Conservation (phyloP, 106 monocot species). For the Narthecium ossifragum region DNA sequence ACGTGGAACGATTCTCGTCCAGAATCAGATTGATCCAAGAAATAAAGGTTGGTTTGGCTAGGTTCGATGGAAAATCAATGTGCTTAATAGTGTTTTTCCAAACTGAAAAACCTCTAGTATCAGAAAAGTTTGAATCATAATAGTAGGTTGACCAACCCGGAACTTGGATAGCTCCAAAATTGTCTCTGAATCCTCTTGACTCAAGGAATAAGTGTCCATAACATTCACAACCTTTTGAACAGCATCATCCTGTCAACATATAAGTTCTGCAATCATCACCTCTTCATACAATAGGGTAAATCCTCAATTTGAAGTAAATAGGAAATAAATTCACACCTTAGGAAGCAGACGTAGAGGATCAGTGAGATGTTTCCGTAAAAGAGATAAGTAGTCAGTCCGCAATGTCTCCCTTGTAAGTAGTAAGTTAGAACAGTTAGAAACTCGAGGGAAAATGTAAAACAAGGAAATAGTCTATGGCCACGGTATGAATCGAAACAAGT, state of each 20-base stretch:
- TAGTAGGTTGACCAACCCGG: constrained; percentile 34
- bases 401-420: constrained; percentile 41
- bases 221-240: constrained; percentile 84
- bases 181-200: constrained; percentile 86
- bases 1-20: no score
- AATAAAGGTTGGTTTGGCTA: no score
- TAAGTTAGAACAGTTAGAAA: no score
- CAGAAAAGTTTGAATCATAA: no score
- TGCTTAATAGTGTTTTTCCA: no score
- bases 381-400: constrained; percentile 67
- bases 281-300: not conserved
- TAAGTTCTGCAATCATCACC: not conserved
- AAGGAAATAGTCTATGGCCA: no score
- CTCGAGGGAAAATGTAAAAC: no score
- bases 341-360: constrained; percentile 55
- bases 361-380: constrained; percentile 70
- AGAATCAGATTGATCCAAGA: no score
- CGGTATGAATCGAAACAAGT: no score
- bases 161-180: constrained; percentile 82
- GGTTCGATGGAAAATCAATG: no score
- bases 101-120: no score
- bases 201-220: constrained; percentile 92
- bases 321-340: constrained; percentile 39
- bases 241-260: constrained; percentile 69
- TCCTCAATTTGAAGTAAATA: not conserved